Percentiles rank a stretch among this genome's conserved stretches.
phyloP scores from a whole-genome alignment of 1,284 basidiomycete genomes.

The Ustilago trichophora region DNA sequence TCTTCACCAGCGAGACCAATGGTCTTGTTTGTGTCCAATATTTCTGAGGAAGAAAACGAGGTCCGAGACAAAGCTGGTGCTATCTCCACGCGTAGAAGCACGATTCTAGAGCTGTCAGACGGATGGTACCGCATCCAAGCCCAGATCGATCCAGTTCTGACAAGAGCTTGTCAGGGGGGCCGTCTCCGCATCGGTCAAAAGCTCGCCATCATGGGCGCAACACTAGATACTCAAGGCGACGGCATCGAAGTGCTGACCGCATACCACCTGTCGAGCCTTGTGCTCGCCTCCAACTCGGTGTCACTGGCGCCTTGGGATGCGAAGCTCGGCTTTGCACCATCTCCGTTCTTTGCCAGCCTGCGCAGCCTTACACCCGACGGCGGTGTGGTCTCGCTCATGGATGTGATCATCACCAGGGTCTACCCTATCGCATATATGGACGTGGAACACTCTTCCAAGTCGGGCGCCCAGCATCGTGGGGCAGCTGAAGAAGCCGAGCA shows the following conservation, averaged over 20 bases:
- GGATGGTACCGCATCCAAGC: slow-evolving; percentile 93
- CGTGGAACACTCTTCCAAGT: slow-evolving; percentile 41
- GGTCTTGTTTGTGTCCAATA: slow-evolving; percentile 82
- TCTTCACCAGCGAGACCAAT: slow-evolving; percentile 77
- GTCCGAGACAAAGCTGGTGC: slow-evolving; percentile 15
- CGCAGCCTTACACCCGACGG: slow-evolving; percentile 83
- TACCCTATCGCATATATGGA: slow-evolving; percentile 67
- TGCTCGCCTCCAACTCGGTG: slow-evolving; percentile 83
- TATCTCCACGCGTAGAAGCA: slow-evolving; percentile 2
- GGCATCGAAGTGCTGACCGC: slow-evolving; percentile 84
- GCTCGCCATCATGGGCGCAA: slow-evolving; percentile 80
- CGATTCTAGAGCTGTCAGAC: slow-evolving; percentile 82
- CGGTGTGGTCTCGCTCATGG: slow-evolving; percentile 79
- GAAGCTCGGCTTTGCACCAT: slow-evolving; percentile 78
- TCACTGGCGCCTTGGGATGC: slow-evolving; percentile 87
- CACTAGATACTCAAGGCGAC: slow-evolving; percentile 69
- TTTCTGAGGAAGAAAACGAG: slow-evolving; percentile 67
- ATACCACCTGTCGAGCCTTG: slow-evolving; percentile 74
- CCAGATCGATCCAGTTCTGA: slow-evolving; percentile 77
- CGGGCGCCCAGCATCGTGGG: slow-evolving; percentile 69
- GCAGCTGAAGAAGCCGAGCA: slow-evolving; percentile 71
- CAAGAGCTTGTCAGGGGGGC: slow-evolving; percentile 75
- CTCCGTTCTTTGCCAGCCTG: slow-evolving; percentile 77
- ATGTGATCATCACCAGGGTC: slow-evolving; percentile 77
- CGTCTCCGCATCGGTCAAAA: slow-evolving; percentile 81